Evolutionary conservation across 805 yeast species (phyloP).

Genomic region (Teunomyces cretensis): DNA sequence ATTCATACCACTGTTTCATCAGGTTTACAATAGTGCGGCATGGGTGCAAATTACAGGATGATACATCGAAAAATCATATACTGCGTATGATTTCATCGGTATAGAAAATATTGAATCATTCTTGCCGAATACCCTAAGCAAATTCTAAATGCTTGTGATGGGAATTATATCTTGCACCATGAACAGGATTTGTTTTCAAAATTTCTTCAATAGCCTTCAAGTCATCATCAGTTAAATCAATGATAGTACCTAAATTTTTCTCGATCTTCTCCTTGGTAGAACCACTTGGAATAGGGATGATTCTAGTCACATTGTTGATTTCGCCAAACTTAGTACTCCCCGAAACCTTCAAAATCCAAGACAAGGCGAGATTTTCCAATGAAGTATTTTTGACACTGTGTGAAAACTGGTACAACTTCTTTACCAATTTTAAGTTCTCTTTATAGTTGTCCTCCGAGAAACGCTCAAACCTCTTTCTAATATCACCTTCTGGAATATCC

Average conservation of each 20-base stretch:
- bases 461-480: conserved; percentile 51
- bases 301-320: conserved; percentile 44
- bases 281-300: conserved; percentile 82
- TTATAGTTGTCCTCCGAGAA: conserved; percentile 57
- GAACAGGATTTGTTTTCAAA: conserved; percentile 41
- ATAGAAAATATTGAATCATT: too few species aligned
- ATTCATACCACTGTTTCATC: too few species aligned
- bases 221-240: conserved; percentile 55
- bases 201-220: conserved; percentile 51
- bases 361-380: conserved; percentile 52
- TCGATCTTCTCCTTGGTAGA: conserved; percentile 59
- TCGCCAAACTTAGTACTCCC: conserved; percentile 55
- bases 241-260: conserved; percentile 51
- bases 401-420: conserved; percentile 51
- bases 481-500: conserved; percentile 57
- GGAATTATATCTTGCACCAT: conserved; percentile 58
- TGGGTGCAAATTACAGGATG: too few species aligned
- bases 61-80: too few species aligned
- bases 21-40: too few species aligned
- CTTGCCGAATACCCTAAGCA: background rate
- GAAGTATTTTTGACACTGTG: conserved; percentile 45
- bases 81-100: too few species aligned
- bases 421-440: conserved; percentile 52
- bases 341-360: conserved; percentile 58
- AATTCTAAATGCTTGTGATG: conserved; percentile 3